Evolutionary conservation across 2,329 filamentous ascomycete genomes (phyloP).

Genomic region (Chaetomium globosum): DNA sequence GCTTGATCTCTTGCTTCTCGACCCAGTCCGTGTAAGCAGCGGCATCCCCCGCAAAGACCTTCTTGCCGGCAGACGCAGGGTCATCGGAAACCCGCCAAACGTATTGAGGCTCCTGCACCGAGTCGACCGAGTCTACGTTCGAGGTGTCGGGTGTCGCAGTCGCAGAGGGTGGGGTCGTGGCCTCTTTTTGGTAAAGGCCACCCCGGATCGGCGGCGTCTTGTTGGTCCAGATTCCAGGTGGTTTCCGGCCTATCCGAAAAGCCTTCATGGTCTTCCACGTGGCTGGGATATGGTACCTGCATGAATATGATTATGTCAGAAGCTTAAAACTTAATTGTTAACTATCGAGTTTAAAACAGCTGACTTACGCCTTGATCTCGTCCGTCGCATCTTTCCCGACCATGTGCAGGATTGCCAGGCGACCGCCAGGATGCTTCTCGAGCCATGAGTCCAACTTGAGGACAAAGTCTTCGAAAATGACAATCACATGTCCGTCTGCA

Average conservation of each 20-base stretch:
- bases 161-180: neutral
- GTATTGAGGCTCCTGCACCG: neutral
- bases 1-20: conserved; percentile 44
- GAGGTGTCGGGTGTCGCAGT: neutral
- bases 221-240: conserved; percentile 59
- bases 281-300: conserved; percentile 59
- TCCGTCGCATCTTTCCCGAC: conserved; percentile 91
- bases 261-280: conserved; percentile 61
- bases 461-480: conserved; percentile 59
- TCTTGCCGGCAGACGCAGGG: neutral
- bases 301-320: conserved; percentile 38
- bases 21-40: conserved; percentile 44
- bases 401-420: conserved; percentile 92
- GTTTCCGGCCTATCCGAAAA: conserved; percentile 61
- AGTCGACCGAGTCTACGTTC: neutral
- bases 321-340: conserved; percentile 18
- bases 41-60: neutral
- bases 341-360: neutral
- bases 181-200: conserved; percentile 32
- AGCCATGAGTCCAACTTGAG: conserved; percentile 62
- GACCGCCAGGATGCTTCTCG: conserved; percentile 72
- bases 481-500: conserved; percentile 57
- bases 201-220: conserved; percentile 58
- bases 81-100: neutral
- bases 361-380: conserved; percentile 81